Percentiles rank a stretch among this genome's conserved stretches.
These are phyloP conservation scores for Ensete glaucum DNA, from an alignment of 176 grass and related monocot genomes.

Conservation along the genomic window DNA sequence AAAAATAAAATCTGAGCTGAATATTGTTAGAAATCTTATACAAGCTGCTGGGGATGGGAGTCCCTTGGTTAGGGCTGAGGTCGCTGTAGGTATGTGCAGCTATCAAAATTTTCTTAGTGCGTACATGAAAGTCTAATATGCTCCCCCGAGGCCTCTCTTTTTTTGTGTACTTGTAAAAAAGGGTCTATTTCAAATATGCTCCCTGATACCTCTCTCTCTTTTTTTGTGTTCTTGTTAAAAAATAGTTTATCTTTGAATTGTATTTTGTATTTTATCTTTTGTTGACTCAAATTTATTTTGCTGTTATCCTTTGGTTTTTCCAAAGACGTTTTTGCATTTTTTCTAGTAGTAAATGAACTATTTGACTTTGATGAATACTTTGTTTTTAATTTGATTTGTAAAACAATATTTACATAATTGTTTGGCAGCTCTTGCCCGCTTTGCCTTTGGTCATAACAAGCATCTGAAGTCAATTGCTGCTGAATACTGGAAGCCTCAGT, in stretches of 20 bases:
- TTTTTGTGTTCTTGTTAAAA: too few species aligned
- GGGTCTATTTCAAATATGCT: too few species aligned
- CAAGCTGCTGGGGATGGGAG: slow-evolving; percentile 71
- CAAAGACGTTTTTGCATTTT: too few species aligned
- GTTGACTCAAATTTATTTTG: too few species aligned
- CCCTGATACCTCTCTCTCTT: too few species aligned
- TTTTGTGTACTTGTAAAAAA: background rate
- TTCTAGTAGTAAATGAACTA: too few species aligned
- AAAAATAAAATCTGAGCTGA: slow-evolving; percentile 68
- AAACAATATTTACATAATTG: background rate
- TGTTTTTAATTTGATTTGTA: too few species aligned
- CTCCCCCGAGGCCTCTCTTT: background rate
- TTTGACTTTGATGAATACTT: too few species aligned
- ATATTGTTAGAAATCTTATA: slow-evolving; percentile 71
- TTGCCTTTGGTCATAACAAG: slow-evolving; percentile 77
- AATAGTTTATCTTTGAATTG: too few species aligned
- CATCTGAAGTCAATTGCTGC: slow-evolving; percentile 77
- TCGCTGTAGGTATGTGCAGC: slow-evolving; percentile 60
- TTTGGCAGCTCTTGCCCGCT: slow-evolving; percentile 72
- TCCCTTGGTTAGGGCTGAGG: slow-evolving; percentile 91
- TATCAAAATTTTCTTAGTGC: background rate
- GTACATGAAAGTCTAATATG: background rate
- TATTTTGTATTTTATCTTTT: too few species aligned
- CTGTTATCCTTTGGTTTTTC: too few species aligned
- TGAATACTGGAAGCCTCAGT: slow-evolving; percentile 77